These are phyloP conservation scores for Amesomyces nigricolor DNA, from an alignment of 2,329 filamentous ascomycete genomes.

Conservation along the genomic window DNA sequence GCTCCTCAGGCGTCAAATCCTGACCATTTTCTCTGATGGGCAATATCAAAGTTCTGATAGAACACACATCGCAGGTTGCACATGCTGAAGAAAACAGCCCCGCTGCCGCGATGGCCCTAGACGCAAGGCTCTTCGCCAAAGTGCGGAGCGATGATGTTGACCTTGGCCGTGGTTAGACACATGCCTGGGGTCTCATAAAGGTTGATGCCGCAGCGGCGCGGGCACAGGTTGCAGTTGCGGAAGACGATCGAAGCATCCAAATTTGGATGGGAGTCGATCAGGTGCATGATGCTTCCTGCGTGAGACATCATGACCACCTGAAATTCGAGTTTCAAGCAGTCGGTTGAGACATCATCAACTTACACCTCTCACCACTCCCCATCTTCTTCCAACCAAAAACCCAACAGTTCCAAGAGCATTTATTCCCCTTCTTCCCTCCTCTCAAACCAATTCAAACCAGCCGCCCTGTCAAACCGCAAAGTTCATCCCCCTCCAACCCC, in stretches of 20 bases:
- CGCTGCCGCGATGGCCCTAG: constrained; percentile 74
- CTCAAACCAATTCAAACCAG: too few species aligned
- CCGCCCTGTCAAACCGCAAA: too few species aligned
- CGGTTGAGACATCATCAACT: too few species aligned
- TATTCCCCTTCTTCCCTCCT: too few species aligned
- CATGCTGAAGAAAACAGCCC: constrained; percentile 66
- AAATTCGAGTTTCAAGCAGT: too few species aligned
- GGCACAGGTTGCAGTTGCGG: constrained; percentile 74
- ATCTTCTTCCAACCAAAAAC: too few species aligned
- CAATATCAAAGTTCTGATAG: constrained; percentile 80
- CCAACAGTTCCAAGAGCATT: too few species aligned
- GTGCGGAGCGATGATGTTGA: constrained; percentile 80
- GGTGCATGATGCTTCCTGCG: too few species aligned
- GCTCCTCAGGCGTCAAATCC: constrained; percentile 69
- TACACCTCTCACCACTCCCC: too few species aligned
- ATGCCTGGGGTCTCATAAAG: constrained; percentile 73
- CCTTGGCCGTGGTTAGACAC: constrained; percentile 72
- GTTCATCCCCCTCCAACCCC: too few species aligned
- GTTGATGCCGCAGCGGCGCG: constrained; percentile 70
- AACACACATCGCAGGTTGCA: constrained; percentile 69
- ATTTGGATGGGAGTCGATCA: too few species aligned
- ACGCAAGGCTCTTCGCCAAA: constrained; percentile 83
- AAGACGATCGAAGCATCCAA: constrained; percentile 31
- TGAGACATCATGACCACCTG: too few species aligned
- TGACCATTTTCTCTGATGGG: constrained; percentile 76